phyloP scores from a whole-genome alignment of 768 basidiomycete genomes.

The Hypholoma sublateritium region DNA sequence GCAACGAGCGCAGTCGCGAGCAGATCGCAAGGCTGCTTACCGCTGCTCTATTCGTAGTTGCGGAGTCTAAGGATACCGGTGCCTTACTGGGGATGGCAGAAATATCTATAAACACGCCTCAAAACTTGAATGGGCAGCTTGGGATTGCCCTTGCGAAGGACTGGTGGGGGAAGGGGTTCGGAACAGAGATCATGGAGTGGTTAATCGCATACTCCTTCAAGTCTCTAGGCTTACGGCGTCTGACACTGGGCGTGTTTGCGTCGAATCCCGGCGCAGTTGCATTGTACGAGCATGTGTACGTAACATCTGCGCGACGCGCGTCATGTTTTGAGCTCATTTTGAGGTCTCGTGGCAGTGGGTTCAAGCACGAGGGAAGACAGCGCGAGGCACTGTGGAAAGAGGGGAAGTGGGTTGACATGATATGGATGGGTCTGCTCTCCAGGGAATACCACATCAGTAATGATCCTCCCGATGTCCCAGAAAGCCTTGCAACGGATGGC shows the following conservation, averaged over 20 bases:
- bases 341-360: neutral
- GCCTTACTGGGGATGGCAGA: neutral
- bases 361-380: conserved; percentile 1
- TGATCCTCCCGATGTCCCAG: neutral
- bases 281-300: neutral
- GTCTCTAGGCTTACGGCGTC: neutral
- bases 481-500: too few relatives aligned
- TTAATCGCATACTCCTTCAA: neutral
- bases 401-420: neutral
- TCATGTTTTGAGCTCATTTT: neutral
- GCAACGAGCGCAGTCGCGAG: neutral
- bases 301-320: neutral
- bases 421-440: neutral
- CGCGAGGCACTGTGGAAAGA: conserved; percentile 2
- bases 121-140: neutral
- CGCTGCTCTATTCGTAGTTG: neutral
- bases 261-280: neutral
- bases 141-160: neutral
- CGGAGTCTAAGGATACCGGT: neutral
- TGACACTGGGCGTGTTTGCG: neutral
- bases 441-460: neutral
- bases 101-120: neutral
- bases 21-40: neutral
- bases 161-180: neutral
- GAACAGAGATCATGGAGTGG: conserved; percentile 1